Evolutionary conservation across 2,329 filamentous ascomycete genomes (phyloP), one percentile per base, ranked within the genome.

Genomic region (Mariannaea sp.): DNA sequence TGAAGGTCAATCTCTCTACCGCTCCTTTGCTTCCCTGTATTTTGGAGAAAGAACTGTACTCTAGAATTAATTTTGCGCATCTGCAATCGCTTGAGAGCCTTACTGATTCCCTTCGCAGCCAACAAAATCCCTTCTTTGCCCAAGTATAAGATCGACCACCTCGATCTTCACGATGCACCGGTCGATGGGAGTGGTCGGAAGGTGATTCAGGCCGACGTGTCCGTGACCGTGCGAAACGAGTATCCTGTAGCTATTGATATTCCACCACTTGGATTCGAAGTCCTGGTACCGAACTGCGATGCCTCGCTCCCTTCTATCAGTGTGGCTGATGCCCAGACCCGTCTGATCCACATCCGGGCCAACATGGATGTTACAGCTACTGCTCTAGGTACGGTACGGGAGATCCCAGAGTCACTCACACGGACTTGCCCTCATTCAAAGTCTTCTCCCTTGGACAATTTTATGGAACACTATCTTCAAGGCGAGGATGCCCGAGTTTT

Each of bases 211-310:
- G 92, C 89, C 36, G 89, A 96, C 72, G 86, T 92, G 22, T 84
- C 89, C 27, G 70, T 96, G 22, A 77, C 80, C 10, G 79, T 90
- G 20, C 78, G 82, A 65, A 96, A 97, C 71, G 77, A 85, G 47
- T 96, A 90, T 66, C 90, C 92, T 1, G 71, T 99, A 44, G 82
- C 86, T 53, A 76, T 97, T 47, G 81, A 84, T 17, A 77, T 97
- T 16, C 94, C 94, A 10, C 79, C 88, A 30, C 84, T 97, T 52
- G 86, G 84, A 1, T 97, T 97, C 67, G 86, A 92, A 58, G 84
- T 97, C 24, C 77, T 96, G 40, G 86, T 97, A 5, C 87, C 90
- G 36, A 91, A 91, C 57, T 99, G 94, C 72, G 79, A 82, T 20
- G 77, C 82, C 4, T 76, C 83, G 17, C 86, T 94, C 50, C 82